These are phyloP conservation scores for Myxozyma vanderwaltii DNA, from an alignment of 805 yeast genomes.

Conservation along the genomic window DNA sequence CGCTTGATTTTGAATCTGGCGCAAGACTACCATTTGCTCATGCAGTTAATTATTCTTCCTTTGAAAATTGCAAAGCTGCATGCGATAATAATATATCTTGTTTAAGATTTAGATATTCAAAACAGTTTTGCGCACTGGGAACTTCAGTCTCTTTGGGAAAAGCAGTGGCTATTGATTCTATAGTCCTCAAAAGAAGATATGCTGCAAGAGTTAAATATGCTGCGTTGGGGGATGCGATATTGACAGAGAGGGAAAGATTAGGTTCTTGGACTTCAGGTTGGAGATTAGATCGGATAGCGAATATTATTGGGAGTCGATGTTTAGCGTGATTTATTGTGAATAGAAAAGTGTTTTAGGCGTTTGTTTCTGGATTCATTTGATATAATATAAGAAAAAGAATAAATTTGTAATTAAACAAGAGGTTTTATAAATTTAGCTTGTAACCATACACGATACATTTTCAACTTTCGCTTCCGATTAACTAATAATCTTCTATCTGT, in stretches of 20 bases:
- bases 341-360: no score
- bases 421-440: conserved; percentile 76
- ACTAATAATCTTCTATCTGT: conserved; percentile 90
- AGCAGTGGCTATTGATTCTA: neutral
- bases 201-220: neutral
- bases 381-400: no score
- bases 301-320: neutral
- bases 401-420: neutral
- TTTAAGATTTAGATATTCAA: conserved; percentile 3
- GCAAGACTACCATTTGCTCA: neutral
- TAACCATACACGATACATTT: conserved; percentile 96
- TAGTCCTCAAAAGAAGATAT: neutral
- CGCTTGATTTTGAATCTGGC: no score
- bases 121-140: conserved; percentile 12
- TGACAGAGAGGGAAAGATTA: neutral
- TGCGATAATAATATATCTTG: conserved; percentile 4
- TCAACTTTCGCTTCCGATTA: conserved; percentile 85
- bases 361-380: neutral
- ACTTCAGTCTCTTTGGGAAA: conserved; percentile 1
- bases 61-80: conserved; percentile 9
- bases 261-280: conserved; percentile 17
- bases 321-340: neutral
- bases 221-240: neutral
- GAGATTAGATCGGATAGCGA: conserved; percentile 8
- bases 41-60: conserved; percentile 18